A percentile compares a stretch with the other conserved stretches of the same genome.
Conservation (phyloP, 192 early-diverging fungal species). For the Helicostylum pulchrum region DNA sequence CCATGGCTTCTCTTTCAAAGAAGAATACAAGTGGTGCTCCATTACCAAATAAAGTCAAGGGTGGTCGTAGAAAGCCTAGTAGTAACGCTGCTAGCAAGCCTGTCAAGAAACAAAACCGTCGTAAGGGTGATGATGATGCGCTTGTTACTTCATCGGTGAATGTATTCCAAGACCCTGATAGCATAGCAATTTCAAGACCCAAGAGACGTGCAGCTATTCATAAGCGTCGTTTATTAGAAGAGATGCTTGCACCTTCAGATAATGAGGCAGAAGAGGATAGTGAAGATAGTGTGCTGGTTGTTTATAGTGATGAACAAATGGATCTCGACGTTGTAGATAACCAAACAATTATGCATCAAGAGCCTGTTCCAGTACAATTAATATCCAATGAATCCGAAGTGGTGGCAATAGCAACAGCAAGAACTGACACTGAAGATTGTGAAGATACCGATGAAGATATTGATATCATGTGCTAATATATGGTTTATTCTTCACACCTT, state of each 20-base stretch:
- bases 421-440: constrained; percentile 1
- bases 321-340: constrained; percentile 32
- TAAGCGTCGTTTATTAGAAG: constrained; percentile 38
- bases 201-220: constrained; percentile 36
- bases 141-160: constrained; percentile 5
- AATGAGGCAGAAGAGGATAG: constrained; percentile 16
- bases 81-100: background rate
- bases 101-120: background rate
- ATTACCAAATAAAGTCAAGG: background rate
- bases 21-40: background rate
- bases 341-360: constrained; percentile 30
- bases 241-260: constrained; percentile 30
- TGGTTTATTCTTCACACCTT: background rate
- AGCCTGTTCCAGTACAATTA: background rate
- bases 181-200: constrained; percentile 25
- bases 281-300: constrained; percentile 19
- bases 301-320: constrained; percentile 34
- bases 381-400: background rate
- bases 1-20: constrained; percentile 17
- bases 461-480: constrained; percentile 35
- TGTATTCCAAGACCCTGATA: constrained; percentile 20
- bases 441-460: constrained; percentile 37
- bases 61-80: background rate
- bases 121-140: constrained; percentile 4
- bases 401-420: background rate